Evolutionary conservation across 2,329 filamentous ascomycete species (phyloP), one percentile per base, ranked within the genome.

Genomic region (Colletotrichum abscissum): DNA sequence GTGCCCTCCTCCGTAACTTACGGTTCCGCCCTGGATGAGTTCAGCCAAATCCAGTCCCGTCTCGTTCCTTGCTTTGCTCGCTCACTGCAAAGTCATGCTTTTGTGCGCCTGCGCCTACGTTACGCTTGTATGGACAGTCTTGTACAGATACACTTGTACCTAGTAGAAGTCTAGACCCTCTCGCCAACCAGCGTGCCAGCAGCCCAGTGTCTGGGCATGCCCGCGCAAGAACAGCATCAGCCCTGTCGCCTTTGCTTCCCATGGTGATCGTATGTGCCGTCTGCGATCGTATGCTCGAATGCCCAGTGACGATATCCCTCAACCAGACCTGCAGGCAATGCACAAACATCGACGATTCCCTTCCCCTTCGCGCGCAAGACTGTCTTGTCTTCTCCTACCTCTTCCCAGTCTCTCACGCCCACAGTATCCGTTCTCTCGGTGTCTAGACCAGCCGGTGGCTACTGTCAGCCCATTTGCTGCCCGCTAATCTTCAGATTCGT

Each of bases 1-100:
- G 38, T 42, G 38, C 30, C 35, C 28, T 24, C 55, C 6, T 71
- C 71, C 67, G 71, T 73, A 73, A 73, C 49, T 57, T 73, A 73
- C 71, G 67, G 71, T 62, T 42, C 28, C 26, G 28, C 46, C 19
- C 8, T 9, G 19, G 19, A 16, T 19, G 28, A 60, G 4, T 33
- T 55, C 42, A 46, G 46, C 42, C 16, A 49, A 49, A 22, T 49
- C 42, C 16, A 22, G 19, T 49, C 19, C 19, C 42, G 16, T 49
- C 42, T 49, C n/a, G 5, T 49, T 11, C 8, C 4, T 35, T 35
- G 33, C 33, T 35, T 35, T 35, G 33, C 42, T 49, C 8, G 30
- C 30, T 24, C 12, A 35, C 19, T 55, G 22, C 14, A 22, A 22
- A 35, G 62, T 35, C 49, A 26, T 8, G n/a, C 7, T 16, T 33